These are phyloP conservation scores for Trichosanthes cucumerina DNA, from an alignment of 306 rosid species.

Conservation along the genomic window DNA sequence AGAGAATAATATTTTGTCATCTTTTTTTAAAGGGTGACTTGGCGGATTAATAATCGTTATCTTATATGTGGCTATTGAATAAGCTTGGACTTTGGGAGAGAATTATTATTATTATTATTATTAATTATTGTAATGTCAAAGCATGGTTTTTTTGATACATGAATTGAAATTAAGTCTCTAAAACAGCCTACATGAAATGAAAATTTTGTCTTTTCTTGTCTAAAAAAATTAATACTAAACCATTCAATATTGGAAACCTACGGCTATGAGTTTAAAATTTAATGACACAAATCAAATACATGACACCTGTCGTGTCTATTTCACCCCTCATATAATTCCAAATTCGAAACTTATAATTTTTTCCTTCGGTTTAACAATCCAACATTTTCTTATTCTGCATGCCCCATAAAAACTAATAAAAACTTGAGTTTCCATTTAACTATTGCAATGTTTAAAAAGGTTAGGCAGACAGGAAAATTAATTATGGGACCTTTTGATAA, in stretches of 20 bases:
- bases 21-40: not conserved
- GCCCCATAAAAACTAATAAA: not conserved
- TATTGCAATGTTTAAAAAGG: not conserved
- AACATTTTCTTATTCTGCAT: not conserved
- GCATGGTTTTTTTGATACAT: not conserved
- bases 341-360: not conserved
- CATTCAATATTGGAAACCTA: not conserved
- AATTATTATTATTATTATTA: not conserved
- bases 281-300: not conserved
- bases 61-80: not conserved
- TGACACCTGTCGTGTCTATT: not conserved
- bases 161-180: not conserved
- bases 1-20: not conserved
- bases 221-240: not conserved
- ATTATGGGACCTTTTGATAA: not conserved
- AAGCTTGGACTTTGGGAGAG: not conserved
- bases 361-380: not conserved
- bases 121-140: conserved; percentile 4
- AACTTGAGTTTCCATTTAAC: not conserved
- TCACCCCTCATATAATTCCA: not conserved
- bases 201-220: conserved; percentile 5
- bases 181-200: conserved; percentile 9
- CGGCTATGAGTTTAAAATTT: not conserved
- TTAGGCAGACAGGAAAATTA: not conserved
- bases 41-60: not conserved